Evolutionary conservation across 2,329 filamentous ascomycete species (phyloP).

Genomic region (Diplodia scrobiculata): DNA sequence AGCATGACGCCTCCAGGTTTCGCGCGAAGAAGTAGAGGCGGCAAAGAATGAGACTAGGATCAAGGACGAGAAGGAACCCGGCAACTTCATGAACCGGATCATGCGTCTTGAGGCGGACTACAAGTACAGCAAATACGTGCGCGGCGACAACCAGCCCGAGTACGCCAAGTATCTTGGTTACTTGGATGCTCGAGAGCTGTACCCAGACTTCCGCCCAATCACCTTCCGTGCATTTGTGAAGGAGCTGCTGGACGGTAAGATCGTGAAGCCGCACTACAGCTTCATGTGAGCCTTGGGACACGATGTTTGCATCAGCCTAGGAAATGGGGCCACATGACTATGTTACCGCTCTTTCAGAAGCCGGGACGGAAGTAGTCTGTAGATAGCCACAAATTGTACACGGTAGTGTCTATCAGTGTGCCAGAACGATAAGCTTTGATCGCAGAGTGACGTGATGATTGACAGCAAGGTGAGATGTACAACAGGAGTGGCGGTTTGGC

Average conservation of each 20-base stretch:
- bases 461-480: not conserved
- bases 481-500: not conserved
- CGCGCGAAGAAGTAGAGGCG: not conserved
- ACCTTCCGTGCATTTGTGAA: constrained; percentile 5
- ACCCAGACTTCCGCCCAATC: constrained; percentile 52
- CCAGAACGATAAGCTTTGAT: not conserved
- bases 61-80: not conserved
- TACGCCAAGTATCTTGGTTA: constrained; percentile 60
- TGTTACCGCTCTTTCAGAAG: not conserved
- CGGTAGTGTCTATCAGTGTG: not conserved
- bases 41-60: not conserved
- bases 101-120: not conserved
- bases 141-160: constrained; percentile 58
- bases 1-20: not conserved
- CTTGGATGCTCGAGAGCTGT: constrained; percentile 55
- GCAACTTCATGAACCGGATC: not conserved
- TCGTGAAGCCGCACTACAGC: not conserved
- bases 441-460: not conserved
- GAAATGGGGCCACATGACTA: not conserved
- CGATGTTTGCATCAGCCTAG: not conserved
- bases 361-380: not conserved
- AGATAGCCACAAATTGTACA: not conserved
- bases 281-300: not conserved
- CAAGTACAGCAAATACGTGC: constrained; percentile 44
- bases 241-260: not conserved